A percentile compares a stretch with the other conserved stretches of the same genome.
Evolutionary conservation across 1,284 basidiomycete genomes (phyloP).

Genomic region (Ustilago vetiveriae): DNA sequence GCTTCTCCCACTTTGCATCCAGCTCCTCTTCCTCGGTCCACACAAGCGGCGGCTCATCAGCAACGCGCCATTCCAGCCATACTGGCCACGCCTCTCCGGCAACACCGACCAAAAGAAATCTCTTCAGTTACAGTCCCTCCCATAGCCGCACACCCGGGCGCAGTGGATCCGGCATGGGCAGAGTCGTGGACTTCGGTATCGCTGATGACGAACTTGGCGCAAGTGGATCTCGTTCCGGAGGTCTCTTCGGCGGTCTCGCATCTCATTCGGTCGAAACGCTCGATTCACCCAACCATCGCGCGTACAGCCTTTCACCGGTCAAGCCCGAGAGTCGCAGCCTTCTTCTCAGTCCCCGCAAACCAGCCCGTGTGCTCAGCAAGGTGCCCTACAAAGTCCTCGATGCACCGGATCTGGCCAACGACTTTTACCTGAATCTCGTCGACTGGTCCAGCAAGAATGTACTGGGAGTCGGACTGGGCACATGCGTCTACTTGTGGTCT

Average conservation of each 20-base stretch:
- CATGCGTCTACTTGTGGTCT: conserved; percentile 95
- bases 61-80: conserved; percentile 43
- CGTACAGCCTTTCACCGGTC: conserved; percentile 89
- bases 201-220: conserved; percentile 32
- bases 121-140: conserved; percentile 69
- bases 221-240: conserved; percentile 25
- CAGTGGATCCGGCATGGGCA: conserved; percentile 35
- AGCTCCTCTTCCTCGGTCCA: conserved; percentile 44
- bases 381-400: conserved; percentile 97
- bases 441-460: conserved; percentile 97
- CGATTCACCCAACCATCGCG: conserved; percentile 77
- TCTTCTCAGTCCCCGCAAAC: conserved; percentile 84
- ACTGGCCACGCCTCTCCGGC: conserved; percentile 40
- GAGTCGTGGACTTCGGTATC: conserved; percentile 44
- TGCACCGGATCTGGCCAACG: conserved; percentile 90
- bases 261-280: conserved; percentile 46
- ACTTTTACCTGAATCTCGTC: conserved; percentile 97
- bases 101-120: conserved; percentile 68
- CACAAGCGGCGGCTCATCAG: conserved; percentile 43
- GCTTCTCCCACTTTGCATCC: conserved; percentile 34
- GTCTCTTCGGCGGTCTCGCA: conserved; percentile 51
- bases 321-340: conserved; percentile 82
- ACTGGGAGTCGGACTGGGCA: conserved; percentile 88
- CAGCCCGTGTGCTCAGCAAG: conserved; percentile 85
- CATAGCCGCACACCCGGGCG: conserved; percentile 42